Percentiles rank a stretch among this genome's conserved stretches.
These are phyloP conservation scores for Striga asiatica DNA, from an alignment of 257 asterid genomes.

Conservation along the genomic window DNA sequence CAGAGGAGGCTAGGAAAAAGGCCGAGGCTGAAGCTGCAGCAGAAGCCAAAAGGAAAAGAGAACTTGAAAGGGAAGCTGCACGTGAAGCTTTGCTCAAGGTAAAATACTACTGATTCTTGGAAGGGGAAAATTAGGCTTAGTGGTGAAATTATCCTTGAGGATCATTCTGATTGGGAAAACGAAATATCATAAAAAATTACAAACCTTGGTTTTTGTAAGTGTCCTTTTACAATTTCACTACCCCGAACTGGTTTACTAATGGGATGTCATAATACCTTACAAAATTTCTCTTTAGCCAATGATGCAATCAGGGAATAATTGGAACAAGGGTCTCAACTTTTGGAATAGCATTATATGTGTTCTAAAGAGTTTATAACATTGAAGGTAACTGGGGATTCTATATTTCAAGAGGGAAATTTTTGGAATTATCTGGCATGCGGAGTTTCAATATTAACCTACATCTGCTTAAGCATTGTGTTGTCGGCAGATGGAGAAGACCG, in stretches of 20 bases:
- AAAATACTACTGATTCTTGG: conserved; percentile 2
- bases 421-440: not conserved
- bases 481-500: conserved; percentile 70
- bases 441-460: not conserved
- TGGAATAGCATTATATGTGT: too few species aligned
- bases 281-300: too few species aligned
- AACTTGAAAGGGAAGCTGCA: conserved; percentile 81
- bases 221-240: not conserved
- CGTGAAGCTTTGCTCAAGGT: conserved; percentile 79
- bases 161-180: not conserved
- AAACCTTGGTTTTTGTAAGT: not conserved
- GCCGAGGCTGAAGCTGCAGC: conserved; percentile 68
- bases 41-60: conserved; percentile 52
- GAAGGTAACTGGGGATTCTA: too few species aligned
- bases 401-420: too few species aligned
- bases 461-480: not conserved
- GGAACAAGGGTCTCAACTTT: too few species aligned
- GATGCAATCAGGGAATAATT: too few species aligned
- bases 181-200: not conserved
- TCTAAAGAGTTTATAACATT: too few species aligned
- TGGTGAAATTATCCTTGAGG: not conserved
- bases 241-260: too few species aligned
- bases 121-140: not conserved
- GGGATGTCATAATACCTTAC: too few species aligned
- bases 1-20: conserved; percentile 54